Conservation (phyloP, 2,329 filamentous ascomycete species). For the Laburnicola sp. region DNA sequence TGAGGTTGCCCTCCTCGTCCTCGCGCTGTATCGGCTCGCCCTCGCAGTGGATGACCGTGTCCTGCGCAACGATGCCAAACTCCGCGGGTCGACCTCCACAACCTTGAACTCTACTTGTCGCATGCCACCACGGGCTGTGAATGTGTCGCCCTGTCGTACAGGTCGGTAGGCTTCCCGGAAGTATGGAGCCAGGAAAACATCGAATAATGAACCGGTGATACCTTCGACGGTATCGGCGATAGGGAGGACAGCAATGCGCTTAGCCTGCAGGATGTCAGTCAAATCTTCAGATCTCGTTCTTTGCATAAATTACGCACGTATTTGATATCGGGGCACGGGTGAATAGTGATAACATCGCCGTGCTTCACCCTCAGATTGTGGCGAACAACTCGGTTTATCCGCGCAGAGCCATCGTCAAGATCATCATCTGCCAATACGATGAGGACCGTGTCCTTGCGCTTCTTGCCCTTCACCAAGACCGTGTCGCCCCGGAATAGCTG, state of each 20-base stretch:
- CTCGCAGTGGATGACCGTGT: slow-evolving; percentile 98
- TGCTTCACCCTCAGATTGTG: slow-evolving; percentile 99
- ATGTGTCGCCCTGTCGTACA: slow-evolving; percentile 94
- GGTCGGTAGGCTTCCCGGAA: slow-evolving; percentile 99
- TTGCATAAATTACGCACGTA: slow-evolving; percentile 76
- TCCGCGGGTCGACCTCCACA: slow-evolving; percentile 96
- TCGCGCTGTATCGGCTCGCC: slow-evolving; percentile 96
- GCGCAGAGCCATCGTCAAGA: slow-evolving; percentile 92
- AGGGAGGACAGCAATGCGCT: slow-evolving; percentile 96
- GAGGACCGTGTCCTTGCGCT: slow-evolving; percentile 97
- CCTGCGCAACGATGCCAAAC: slow-evolving; percentile 97
- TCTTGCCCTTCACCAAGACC: slow-evolving; percentile 98
- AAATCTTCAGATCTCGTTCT: background rate
- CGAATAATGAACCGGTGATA: slow-evolving; percentile 95
- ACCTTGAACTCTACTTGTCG: slow-evolving; percentile 99
- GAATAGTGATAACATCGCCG: slow-evolving; percentile 94
- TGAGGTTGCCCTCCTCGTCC: slow-evolving; percentile 98
- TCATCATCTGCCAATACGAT: slow-evolving; percentile 98
- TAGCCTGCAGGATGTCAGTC: slow-evolving; percentile 66
- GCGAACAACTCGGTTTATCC: slow-evolving; percentile 97
- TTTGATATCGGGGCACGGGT: slow-evolving; percentile 99
- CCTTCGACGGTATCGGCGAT: slow-evolving; percentile 98
- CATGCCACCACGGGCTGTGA: slow-evolving; percentile 97
- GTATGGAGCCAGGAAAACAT: slow-evolving; percentile 98
- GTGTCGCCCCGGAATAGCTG: slow-evolving; percentile 99